phyloP scores from a whole-genome alignment of 768 basidiomycete genomes.

The Strobilomyces dryophilus region DNA sequence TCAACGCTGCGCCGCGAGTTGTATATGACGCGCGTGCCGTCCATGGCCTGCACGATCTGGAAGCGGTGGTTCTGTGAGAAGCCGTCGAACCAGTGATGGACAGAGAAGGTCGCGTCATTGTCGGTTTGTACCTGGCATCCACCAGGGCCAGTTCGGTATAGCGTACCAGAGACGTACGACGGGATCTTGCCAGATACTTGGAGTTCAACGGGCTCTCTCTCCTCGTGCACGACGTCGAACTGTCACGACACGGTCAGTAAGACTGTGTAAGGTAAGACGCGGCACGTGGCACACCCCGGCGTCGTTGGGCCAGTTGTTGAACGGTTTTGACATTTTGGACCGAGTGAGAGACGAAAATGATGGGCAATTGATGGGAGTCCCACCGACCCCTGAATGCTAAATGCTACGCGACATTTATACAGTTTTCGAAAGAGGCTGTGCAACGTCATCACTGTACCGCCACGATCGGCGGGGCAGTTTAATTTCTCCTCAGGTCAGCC shows the following conservation, averaged over 20 bases:
- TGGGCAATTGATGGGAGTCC: not conserved
- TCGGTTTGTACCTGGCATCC: conserved; percentile 24
- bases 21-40: conserved; percentile 30
- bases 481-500: no score
- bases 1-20: conserved; percentile 31
- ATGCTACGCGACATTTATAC: not conserved
- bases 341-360: not conserved
- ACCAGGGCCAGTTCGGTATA: conserved; percentile 39
- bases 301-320: conserved; percentile 32
- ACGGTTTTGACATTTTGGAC: conserved; percentile 19
- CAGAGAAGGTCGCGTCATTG: conserved; percentile 20
- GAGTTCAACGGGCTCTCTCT: conserved; percentile 26
- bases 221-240: conserved; percentile 29
- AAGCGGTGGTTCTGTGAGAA: conserved; percentile 38
- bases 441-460: not conserved
- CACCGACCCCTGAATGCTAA: not conserved
- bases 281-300: conserved; percentile 15
- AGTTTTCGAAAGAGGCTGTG: not conserved
- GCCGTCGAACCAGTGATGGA: conserved; percentile 41
- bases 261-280: not conserved
- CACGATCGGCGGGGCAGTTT: not conserved
- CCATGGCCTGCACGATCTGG: conserved; percentile 29
- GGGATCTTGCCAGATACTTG: conserved; percentile 30
- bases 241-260: conserved; percentile 1
- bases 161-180: conserved; percentile 32